Conservation (phyloP, 768 basidiomycete genomes). For the Tulasnella sp. region DNA sequence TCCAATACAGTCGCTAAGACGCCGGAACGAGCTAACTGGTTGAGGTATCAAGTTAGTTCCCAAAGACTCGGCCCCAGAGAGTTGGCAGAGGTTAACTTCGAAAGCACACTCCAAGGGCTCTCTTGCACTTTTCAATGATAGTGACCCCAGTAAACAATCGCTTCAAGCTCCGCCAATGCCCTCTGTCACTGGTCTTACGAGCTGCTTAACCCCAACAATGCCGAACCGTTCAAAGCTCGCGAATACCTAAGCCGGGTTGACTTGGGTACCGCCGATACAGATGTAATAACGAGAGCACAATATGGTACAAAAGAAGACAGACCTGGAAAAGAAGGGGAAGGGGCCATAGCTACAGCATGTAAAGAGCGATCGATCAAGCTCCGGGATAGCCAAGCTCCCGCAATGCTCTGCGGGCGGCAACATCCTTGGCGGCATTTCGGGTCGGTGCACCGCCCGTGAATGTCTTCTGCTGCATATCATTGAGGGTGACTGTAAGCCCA, state of each 20-base stretch:
- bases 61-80: background rate
- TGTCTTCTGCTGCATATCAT: too few relatives aligned
- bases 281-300: background rate
- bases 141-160: background rate
- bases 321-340: background rate
- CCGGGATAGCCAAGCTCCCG: background rate
- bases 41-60: background rate
- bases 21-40: background rate
- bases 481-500: too few relatives aligned
- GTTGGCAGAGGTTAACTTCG: background rate
- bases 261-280: background rate
- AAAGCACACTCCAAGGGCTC: background rate
- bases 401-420: background rate
- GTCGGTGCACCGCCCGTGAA: background rate
- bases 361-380: background rate
- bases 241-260: background rate
- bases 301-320: too few relatives aligned
- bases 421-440: background rate
- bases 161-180: background rate
- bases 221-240: background rate
- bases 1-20: background rate
- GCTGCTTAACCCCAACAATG: background rate
- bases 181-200: background rate
- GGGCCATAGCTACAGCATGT: background rate
- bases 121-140: background rate